These are phyloP conservation scores for Cryomyces antarcticus DNA, from an alignment of 495 filamentous ascomycete genomes.

Conservation along the genomic window DNA sequence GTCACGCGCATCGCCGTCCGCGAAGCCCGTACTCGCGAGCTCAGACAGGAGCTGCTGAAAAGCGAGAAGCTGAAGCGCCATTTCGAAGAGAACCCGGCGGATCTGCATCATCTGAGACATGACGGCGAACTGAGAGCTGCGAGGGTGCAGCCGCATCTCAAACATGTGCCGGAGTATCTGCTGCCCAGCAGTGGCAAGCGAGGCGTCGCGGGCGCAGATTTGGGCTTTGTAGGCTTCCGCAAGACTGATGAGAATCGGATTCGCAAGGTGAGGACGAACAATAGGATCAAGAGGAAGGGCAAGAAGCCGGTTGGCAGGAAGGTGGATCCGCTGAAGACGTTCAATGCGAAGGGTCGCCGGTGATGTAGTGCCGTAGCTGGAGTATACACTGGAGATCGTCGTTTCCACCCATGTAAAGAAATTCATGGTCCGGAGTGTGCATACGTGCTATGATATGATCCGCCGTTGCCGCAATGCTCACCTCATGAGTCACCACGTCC, in stretches of 20 bases:
- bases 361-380: background rate
- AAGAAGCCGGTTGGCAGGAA: constrained; percentile 36
- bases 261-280: constrained; percentile 46
- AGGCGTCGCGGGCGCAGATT: constrained; percentile 35
- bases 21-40: constrained; percentile 72
- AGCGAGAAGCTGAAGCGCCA: constrained; percentile 84
- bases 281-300: constrained; percentile 27
- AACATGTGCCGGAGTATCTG: constrained; percentile 88
- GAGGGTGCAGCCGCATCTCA: constrained; percentile 69
- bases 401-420: no score
- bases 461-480: no score
- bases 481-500: no score
- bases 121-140: constrained; percentile 70
- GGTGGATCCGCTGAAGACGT: constrained; percentile 73
- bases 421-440: no score
- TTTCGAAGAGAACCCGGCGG: constrained; percentile 90
- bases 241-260: constrained; percentile 53
- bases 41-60: constrained; percentile 74
- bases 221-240: constrained; percentile 56
- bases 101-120: constrained; percentile 70
- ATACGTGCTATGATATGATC: no score
- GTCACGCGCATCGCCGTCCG: constrained; percentile 69
- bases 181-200: constrained; percentile 61
- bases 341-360: constrained; percentile 33
- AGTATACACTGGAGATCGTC: no score